A percentile compares a stretch with the other conserved stretches of the same genome.
These are phyloP conservation scores for Xylariaceae sp. DNA, from an alignment of 2,329 filamentous ascomycete genomes.

Conservation along the genomic window DNA sequence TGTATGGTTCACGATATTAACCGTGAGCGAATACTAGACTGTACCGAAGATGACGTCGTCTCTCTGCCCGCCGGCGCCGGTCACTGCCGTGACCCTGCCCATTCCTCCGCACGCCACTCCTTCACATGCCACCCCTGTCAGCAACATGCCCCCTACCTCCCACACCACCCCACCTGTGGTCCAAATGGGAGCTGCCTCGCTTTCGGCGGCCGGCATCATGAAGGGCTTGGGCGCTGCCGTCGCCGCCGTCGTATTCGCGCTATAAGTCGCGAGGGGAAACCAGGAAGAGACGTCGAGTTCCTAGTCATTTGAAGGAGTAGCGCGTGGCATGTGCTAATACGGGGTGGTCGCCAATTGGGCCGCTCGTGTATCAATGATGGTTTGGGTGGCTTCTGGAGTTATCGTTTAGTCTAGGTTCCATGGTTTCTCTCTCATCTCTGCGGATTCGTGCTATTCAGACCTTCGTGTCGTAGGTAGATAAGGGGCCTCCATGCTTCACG, in stretches of 20 bases:
- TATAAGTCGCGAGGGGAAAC: background rate
- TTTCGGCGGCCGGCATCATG: background rate
- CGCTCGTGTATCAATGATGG: no score
- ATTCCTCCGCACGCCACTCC: slow-evolving; percentile 6
- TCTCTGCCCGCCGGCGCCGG: slow-evolving; percentile 15
- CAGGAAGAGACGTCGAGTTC: no score
- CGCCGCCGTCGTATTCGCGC: slow-evolving; percentile 9
- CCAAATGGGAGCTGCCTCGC: slow-evolving; percentile 15
- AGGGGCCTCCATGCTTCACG: no score
- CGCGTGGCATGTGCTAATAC: no score
- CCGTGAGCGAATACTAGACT: slow-evolving; percentile 6
- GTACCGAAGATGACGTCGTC: slow-evolving; percentile 23
- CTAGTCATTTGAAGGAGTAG: no score
- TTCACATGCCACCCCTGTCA: background rate
- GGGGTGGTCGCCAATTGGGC: no score
- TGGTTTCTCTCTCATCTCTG: no score
- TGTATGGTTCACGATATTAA: background rate
- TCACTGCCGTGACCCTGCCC: slow-evolving; percentile 12
- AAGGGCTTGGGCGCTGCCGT: slow-evolving; percentile 10
- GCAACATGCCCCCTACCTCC: background rate
- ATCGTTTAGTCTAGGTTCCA: no score
- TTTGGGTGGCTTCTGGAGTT: no score
- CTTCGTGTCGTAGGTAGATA: no score
- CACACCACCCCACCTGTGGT: background rate
- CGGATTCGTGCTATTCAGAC: no score